A percentile compares a stretch with the other conserved stretches of the same genome.
phyloP scores from a whole-genome alignment of 2,329 filamentous ascomycete genomes.

The Pezicula neosporulosa region DNA sequence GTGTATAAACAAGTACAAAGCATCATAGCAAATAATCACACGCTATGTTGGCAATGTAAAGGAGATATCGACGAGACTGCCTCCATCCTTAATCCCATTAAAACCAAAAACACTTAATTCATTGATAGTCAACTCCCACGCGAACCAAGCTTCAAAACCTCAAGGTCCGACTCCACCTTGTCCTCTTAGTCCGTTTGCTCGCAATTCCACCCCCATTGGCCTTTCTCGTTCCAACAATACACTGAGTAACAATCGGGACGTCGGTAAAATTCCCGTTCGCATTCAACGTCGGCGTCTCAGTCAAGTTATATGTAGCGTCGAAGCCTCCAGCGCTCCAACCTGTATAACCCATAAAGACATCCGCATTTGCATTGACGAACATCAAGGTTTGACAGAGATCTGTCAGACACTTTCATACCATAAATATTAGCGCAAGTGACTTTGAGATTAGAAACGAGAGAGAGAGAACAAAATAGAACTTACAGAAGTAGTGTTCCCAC shows the following conservation, averaged over 20 bases:
- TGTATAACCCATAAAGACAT: constrained; percentile 34
- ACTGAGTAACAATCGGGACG: background rate
- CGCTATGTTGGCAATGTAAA: too few species aligned
- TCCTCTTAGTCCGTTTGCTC: background rate
- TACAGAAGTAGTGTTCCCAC: constrained; percentile 18
- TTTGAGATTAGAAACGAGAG: constrained; percentile 29
- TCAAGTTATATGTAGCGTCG: constrained; percentile 15
- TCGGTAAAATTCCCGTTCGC: background rate
- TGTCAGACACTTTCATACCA: background rate
- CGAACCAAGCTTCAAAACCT: too few species aligned
- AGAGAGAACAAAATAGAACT: constrained; percentile 30
- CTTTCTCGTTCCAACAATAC: background rate
- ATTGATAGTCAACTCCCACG: too few species aligned
- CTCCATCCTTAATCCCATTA: too few species aligned
- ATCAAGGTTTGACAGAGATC: background rate
- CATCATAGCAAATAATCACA: too few species aligned
- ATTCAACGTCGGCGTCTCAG: constrained; percentile 16
- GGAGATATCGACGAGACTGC: too few species aligned
- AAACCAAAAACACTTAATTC: too few species aligned
- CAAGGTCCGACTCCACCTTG: too few species aligned
- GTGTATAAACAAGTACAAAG: too few species aligned
- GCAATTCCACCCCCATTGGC: background rate
- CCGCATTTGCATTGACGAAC: constrained; percentile 25
- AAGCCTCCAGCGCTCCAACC: constrained; percentile 35
- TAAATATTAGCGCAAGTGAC: constrained; percentile 1